These are phyloP conservation scores for Lolium multiflorum DNA, from an alignment of 176 grass and related monocot species.

Conservation along the genomic window DNA sequence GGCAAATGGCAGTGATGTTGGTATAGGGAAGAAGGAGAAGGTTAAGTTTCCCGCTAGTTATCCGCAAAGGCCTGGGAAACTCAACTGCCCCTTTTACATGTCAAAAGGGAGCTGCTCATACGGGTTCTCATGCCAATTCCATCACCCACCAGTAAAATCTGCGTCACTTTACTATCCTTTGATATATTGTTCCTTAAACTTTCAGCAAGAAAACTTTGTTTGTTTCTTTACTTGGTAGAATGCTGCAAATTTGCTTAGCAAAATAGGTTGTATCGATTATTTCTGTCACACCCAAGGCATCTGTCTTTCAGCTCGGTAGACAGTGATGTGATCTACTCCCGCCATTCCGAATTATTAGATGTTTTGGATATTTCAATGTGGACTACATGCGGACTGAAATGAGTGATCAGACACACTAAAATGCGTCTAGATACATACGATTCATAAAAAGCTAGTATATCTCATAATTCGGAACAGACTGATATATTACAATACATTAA, in stretches of 20 bases:
- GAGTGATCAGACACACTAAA: too few relatives aligned
- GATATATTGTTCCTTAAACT: background rate
- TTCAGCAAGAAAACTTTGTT: background rate
- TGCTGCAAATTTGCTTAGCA: conserved; percentile 9
- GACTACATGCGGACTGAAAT: too few relatives aligned
- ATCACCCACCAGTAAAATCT: conserved; percentile 53
- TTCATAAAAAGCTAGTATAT: too few relatives aligned
- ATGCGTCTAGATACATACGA: too few relatives aligned
- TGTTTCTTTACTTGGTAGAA: background rate
- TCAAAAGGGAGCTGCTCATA: conserved; percentile 53
- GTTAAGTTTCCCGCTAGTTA: conserved; percentile 32
- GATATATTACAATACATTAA: background rate
- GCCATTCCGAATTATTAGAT: too few relatives aligned
- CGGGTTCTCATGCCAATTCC: conserved; percentile 57
- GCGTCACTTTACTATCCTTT: conserved; percentile 14
- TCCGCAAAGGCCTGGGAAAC: conserved; percentile 60
- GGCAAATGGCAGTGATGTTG: background rate
- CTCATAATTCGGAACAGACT: too few relatives aligned
- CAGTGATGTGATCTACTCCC: background rate
- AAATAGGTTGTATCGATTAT: background rate
- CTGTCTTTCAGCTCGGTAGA: background rate
- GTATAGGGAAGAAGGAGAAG: conserved; percentile 42
- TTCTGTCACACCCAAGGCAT: background rate
- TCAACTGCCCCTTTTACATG: conserved; percentile 57
- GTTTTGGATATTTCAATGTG: too few relatives aligned